Conservation (phyloP, 495 filamentous ascomycete genomes). For the Aspergillus diversus region DNA sequence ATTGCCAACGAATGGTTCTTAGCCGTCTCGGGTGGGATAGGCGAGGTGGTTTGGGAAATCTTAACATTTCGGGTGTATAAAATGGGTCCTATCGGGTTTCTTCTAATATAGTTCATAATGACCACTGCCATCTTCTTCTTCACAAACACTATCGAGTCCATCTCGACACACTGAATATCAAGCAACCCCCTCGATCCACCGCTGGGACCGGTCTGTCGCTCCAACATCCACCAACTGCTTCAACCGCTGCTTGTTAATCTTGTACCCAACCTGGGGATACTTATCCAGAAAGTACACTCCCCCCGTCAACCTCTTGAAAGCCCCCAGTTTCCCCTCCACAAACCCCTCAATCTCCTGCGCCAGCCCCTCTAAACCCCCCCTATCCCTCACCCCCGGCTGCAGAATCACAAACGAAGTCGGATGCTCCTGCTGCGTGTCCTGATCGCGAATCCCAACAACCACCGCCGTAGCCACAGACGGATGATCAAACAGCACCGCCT, state of each 20-base stretch:
- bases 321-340: slow-evolving; percentile 10
- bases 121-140: too few species aligned
- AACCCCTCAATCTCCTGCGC: slow-evolving; percentile 16
- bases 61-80: too few species aligned
- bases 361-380: not conserved
- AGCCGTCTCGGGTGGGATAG: too few species aligned
- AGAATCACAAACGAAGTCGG: slow-evolving; percentile 72
- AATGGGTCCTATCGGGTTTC: too few species aligned
- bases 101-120: too few species aligned
- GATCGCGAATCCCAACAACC: slow-evolving; percentile 69
- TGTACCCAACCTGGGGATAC: slow-evolving; percentile 19
- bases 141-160: too few species aligned
- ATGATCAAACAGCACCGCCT: slow-evolving; percentile 68
- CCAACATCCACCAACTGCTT: slow-evolving; percentile 12
- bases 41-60: too few species aligned
- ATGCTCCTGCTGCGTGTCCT: slow-evolving; percentile 65
- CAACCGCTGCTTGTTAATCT: slow-evolving; percentile 14
- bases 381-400: slow-evolving; percentile 7
- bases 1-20: too few species aligned
- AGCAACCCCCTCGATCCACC: slow-evolving; percentile 6
- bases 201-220: not conserved
- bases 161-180: not conserved
- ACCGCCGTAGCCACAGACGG: slow-evolving; percentile 67
- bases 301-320: slow-evolving; percentile 14
- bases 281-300: slow-evolving; percentile 16